Base-by-base conservation (phyloP, 805 yeast genomes). In the Suhomyces pyralidae region DNA sequence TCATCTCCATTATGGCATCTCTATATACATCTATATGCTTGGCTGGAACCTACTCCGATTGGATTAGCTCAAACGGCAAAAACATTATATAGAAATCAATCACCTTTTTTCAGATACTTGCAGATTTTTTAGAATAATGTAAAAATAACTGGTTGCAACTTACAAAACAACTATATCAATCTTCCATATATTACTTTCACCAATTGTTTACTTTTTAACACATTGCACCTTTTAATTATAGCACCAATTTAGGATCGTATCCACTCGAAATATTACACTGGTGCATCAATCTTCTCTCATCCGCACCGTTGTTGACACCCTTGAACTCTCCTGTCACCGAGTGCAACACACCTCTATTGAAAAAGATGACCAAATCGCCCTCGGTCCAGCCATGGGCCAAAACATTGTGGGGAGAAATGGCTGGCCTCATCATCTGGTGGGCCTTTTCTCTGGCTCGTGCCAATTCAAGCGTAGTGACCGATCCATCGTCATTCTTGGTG, bases 181-280 rank as follows among this genome's bases (percentile, higher is more conserved):
- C 25, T 22, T 22, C 25, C 32, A 28, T 10, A 12, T 12, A 28
- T 28, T 28, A 28, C 4, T 28, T 9, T 28, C 32, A 10, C 32
- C 32, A 3, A 5, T 26, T 8, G 12, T 28, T 28, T 28, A 10
- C 32, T 28, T 5, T 12, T 12, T 28, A 12, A 10, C 3, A 28
- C n/a, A 10, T 15, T 36, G 3, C 7, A 7, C 5, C n/a, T 17
- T 3, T 38, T 20, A 20, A 5, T 38, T 38, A 38, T 6, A 38
- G 9, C 5, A 38, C 42, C 4, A 38, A 38, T 19, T 38, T 38
- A 2, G 96, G 96, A 63, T 87, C 93, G 14, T 64, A 58, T 7
- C 90, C 92, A 64, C 90, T 82, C 19, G 97, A 96, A 66, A 90
- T 88, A 72, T 90, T 90, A 73, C 97, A 90, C 73, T 90, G 97